Conservation (phyloP, 2,329 filamentous ascomycete genomes). For the Aspergillus unguis region DNA sequence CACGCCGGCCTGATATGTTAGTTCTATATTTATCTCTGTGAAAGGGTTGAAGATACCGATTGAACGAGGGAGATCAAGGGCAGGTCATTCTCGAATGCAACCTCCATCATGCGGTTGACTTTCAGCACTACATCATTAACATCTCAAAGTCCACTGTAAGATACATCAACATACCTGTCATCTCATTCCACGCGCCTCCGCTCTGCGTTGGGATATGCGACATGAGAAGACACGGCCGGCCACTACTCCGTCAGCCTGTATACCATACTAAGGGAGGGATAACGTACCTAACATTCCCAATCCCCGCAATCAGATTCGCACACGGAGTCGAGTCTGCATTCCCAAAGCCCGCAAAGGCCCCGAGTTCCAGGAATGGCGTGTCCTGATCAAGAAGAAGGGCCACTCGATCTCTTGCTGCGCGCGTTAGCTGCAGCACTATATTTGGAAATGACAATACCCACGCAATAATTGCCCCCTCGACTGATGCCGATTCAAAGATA, state of each 20-base stretch:
- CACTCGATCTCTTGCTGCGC: conserved; percentile 38
- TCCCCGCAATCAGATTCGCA: conserved; percentile 39
- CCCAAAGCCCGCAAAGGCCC: conserved; percentile 36
- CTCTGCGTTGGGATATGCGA: conserved; percentile 44
- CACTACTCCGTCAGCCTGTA: conserved; percentile 20
- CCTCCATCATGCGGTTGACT: conserved; percentile 38
- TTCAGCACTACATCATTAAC: conserved; percentile 21
- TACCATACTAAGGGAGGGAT: neutral
- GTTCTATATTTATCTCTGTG: neutral
- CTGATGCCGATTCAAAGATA: conserved; percentile 29
- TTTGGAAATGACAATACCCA: conserved; percentile 5
- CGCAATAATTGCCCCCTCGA: conserved; percentile 29
- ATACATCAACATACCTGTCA: conserved; percentile 26
- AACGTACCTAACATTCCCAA: conserved; percentile 32
- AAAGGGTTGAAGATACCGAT: conserved; percentile 20
- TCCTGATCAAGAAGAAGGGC: conserved; percentile 37
- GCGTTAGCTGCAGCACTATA: neutral
- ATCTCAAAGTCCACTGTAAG: neutral
- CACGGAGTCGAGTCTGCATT: conserved; percentile 36
- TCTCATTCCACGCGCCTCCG: conserved; percentile 46
- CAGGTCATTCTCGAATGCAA: conserved; percentile 41
- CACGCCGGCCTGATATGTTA: conserved; percentile 33
- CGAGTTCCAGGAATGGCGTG: conserved; percentile 41
- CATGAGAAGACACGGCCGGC: conserved; percentile 37
- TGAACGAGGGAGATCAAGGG: conserved; percentile 41